A percentile compares a stretch with the other conserved stretches of the same genome.
phyloP scores from a whole-genome alignment of 2,329 filamentous ascomycete species.

The Gaeumannomyces tritici region DNA sequence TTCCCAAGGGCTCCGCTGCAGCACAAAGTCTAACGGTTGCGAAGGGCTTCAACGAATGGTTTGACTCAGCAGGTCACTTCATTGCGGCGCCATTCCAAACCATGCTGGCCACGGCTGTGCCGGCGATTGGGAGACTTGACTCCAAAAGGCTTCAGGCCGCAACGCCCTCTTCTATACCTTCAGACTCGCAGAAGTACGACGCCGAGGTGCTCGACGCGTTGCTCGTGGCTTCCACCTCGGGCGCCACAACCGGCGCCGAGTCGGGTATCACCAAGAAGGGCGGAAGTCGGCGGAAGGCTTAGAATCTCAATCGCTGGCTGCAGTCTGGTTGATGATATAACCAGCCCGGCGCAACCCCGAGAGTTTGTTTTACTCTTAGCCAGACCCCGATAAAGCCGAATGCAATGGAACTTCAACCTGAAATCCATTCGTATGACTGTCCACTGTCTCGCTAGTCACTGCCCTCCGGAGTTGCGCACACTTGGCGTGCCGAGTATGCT shows the following conservation, averaged over 20 bases:
- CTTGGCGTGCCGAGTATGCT: not conserved
- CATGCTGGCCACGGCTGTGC: conserved; percentile 60
- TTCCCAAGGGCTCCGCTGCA: conserved; percentile 23
- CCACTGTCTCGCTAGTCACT: not conserved
- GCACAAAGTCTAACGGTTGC: conserved; percentile 42
- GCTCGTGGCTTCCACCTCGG: conserved; percentile 21
- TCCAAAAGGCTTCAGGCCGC: conserved; percentile 40
- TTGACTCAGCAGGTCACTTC: conserved; percentile 63
- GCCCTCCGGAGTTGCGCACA: not conserved
- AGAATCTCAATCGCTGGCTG: not conserved
- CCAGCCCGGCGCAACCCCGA: too few species aligned
- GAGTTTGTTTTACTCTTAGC: not conserved
- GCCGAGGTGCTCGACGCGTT: conserved; percentile 40
- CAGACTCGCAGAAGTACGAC: conserved; percentile 23
- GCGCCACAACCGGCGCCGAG: conserved; percentile 6
- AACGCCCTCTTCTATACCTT: conserved; percentile 22
- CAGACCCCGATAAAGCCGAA: not conserved
- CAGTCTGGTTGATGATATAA: not conserved
- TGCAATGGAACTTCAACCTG: not conserved
- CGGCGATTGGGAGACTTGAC: conserved; percentile 56
- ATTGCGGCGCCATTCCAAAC: conserved; percentile 69
- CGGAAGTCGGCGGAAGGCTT: conserved; percentile 37
- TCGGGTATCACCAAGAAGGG: conserved; percentile 24
- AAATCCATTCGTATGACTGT: too few species aligned
- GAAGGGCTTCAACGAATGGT: conserved; percentile 65